phyloP scores from a whole-genome alignment of 768 basidiomycete genomes.

The Mycena venus region DNA sequence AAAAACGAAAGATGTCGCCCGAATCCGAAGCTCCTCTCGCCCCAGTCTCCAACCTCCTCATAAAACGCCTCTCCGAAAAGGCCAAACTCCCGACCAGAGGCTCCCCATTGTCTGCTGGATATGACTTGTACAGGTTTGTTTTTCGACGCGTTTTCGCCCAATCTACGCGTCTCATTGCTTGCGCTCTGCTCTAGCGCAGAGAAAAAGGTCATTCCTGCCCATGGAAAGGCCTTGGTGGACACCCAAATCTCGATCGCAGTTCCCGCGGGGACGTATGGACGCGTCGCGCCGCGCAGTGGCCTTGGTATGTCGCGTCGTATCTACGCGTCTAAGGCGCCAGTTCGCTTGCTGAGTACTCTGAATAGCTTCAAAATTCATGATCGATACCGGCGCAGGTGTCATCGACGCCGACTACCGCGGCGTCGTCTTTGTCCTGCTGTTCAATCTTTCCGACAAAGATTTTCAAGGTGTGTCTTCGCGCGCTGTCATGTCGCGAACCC shows the following conservation, averaged over 20 bases:
- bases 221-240: conserved; percentile 91
- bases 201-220: conserved; percentile 87
- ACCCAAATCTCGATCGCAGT: conserved; percentile 96
- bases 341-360: too few relatives aligned
- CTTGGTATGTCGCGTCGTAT: too few relatives aligned
- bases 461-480: conserved; percentile 74
- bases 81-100: conserved; percentile 88
- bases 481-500: neutral
- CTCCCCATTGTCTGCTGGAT: conserved; percentile 89
- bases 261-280: conserved; percentile 93
- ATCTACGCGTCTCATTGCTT: conserved; percentile 14
- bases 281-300: conserved; percentile 95
- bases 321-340: neutral
- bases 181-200: too few relatives aligned
- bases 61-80: conserved; percentile 89
- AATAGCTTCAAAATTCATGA: conserved; percentile 95
- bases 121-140: conserved; percentile 89
- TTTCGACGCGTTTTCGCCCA: conserved; percentile 27
- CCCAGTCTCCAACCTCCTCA: conserved; percentile 70
- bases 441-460: conserved; percentile 91
- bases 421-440: conserved; percentile 89
- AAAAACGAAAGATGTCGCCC: conserved; percentile 71
- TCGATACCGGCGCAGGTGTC: conserved; percentile 96
- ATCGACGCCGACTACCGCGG: conserved; percentile 98
- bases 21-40: conserved; percentile 51